Base-by-base conservation (phyloP, 306 rosid genomes). In the Cucurbita argyrosperma region DNA sequence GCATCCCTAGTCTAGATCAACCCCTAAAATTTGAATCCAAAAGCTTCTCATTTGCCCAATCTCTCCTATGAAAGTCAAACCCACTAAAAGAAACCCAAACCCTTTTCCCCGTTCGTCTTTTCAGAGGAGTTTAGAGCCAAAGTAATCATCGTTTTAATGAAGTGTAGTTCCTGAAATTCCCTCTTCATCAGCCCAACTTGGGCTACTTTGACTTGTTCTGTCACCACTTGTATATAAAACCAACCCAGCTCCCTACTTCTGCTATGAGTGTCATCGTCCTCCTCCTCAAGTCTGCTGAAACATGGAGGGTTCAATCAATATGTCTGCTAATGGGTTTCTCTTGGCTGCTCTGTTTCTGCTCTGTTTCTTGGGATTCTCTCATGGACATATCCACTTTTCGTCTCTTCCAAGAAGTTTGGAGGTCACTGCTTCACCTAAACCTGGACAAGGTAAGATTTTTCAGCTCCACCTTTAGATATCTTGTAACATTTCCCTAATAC, bases 371-470 rank as follows among this genome's bases (percentile, higher is more conserved):
- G 78, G 46, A 80, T 68, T 76, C 78, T 89, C 92, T 60, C 49
- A 56, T 71, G 97, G 89, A 37, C 52, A 47, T 4, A 75, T 73
- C 60, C 86, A 77, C 45, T 81, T 95, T 19, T 82, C 97, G 67
- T 70, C 92, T 77, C 76, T 95, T 30, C 80, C 82, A 67, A 80
- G 49, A 54, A 79, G 82, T 78, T 85, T 95, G 14, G 70, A 37
- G 39, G 90, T 95, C 77, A 85, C 96, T 4, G 91, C 92, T 77
- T 86, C 97, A 6, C 86, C 88, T 37, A 85, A 76, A 51, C 64
- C 71, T 12, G 92, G 87, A 53, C 85, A 88, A 80, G 95, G 99
- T 94, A 69, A 35, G 14, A 45, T 2, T 11, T 65, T 43, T 65
- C 71, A 9, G 0, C 4, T 10, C 52, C 51, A 10, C 62, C 13